Conservation (phyloP, 1,284 basidiomycete species). For the Rhodotorula sp. region DNA sequence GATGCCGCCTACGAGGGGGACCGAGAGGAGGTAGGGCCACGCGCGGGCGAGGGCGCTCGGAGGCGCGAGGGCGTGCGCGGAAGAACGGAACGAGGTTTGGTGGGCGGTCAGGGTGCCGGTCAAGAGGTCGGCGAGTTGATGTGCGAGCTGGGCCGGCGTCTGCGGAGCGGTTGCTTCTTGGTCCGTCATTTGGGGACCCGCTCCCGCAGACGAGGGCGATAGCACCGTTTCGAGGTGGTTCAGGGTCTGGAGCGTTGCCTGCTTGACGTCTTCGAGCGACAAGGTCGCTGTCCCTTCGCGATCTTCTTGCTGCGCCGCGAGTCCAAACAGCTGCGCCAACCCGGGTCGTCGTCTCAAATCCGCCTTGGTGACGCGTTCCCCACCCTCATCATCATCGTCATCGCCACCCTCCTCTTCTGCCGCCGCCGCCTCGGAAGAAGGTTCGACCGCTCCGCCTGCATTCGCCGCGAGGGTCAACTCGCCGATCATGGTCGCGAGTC, state of each 20-base stretch:
- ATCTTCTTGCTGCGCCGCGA: neutral
- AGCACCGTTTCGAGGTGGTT: conserved; percentile 24
- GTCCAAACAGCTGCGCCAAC: neutral
- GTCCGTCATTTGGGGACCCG: neutral
- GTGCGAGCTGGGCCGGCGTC: conserved; percentile 28
- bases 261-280: conserved; percentile 19
- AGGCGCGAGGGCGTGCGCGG: conserved; percentile 13
- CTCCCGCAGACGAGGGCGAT: neutral
- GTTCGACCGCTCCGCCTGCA: neutral
- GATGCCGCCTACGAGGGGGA: conserved; percentile 30
- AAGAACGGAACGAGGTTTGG: neutral
- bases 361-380: neutral
- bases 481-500: conserved; percentile 39
- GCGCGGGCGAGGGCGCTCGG: conserved; percentile 35
- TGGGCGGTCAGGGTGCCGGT: conserved; percentile 27
- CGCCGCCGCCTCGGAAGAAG: too few species aligned
- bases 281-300: neutral
- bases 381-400: neutral
- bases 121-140: conserved; percentile 35
- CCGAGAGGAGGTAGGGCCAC: conserved; percentile 41
- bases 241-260: conserved; percentile 29
- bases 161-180: neutral
- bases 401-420: neutral
- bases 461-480: conserved; percentile 28
- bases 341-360: neutral